Evolutionary conservation across 176 grass and related monocot species (phyloP), one percentile per base, ranked within the genome.

Genomic region (Zoysia pacifica): DNA sequence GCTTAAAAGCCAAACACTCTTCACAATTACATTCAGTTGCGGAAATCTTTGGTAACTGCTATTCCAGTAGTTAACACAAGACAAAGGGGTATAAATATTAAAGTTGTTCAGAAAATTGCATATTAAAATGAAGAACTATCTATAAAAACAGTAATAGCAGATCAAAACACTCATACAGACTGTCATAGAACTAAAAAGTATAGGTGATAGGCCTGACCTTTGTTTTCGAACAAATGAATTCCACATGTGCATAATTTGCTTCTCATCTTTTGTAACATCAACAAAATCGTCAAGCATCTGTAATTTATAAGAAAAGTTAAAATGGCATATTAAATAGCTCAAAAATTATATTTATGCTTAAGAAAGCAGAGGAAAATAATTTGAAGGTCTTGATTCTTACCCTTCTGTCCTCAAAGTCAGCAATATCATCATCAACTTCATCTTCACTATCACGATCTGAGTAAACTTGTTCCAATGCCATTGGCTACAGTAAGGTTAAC

Each of bases 201-300:
- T n/a, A 69, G 59, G 19, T 19, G 74, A 53, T 66, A 65, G 41
- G 2, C 48, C 69, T 75, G 62, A 99, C 96, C 96, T 89, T 86
- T 99, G 96, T 89, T 99, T 99, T 66, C 92, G 72, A 70, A 99
- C 93, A 93, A 99, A 99, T 51, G 96, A 99, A 86, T 99, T 99
- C 96, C 96, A 99, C 48, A 99, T 81, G 90, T 99, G 96, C 96
- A 99, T 99, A 65, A 99, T 93, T 63, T 89, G 88, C 58, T 99
- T 99, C 84, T 99, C 93, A 70, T 99, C 96, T 79, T 95, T 91
- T 6, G 96, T 93, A 48, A 99, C 93, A 66, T 99, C 96, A 72
- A 99, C 96, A 82, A 99, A 99, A 95, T 99, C 96, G 79, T 99
- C 96, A 87, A 99, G 96, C 96, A 99, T 95, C 96, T 99, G 83